Base-by-base conservation (phyloP, 2,329 filamentous ascomycete genomes). In the Neurospora crassa region DNA sequence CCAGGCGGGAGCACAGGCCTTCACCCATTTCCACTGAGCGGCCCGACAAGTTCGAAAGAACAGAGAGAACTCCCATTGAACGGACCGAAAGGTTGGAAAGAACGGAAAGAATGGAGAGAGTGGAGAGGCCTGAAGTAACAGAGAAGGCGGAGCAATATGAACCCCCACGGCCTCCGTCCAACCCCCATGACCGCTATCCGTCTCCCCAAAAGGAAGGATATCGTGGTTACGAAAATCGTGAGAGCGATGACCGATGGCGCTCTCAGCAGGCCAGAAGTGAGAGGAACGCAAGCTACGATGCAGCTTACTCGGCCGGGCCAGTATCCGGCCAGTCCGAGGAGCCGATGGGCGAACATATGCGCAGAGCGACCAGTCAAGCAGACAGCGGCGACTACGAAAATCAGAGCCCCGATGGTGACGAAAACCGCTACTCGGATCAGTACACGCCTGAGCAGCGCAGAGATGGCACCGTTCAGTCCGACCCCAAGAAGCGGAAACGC, bases 401-500 rank as follows among this genome's bases (percentile, higher is more conserved):
- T 59, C 83, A 82, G n/a, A 87, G 86, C 73, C 85, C 86, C 5
- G 86, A 88, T 67, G 85, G 82, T 5, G 87, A 88, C 14, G 86
- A 88, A 41, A 68, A 79, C 18, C 76, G 82, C 67, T 84, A 84
- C 71, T 80, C 81, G 75, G 80, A 77, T 73, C 75, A 82, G 18
- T 88, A 85, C 75, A 83, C 81, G 2, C 80, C 84, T 2, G 83
- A 86, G 63, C 83, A 84, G 72, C 81, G 84, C 73, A 82, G 84
- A 71, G 84, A 86, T 68, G 81, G 82, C 0, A 76, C 84, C 40
- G 80, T 88, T 43, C 87, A 89, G 76, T 86, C 86, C 5, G 88
- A 90, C 75, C 84, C 87, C 4, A 91, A 91, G 80, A 91, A 91
- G 80, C 83, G 90, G 68, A 92, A 92, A 81, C 86, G 91, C 47